Base-by-base conservation (phyloP, 192 early-diverging fungal genomes). In the Dispira simplex region DNA sequence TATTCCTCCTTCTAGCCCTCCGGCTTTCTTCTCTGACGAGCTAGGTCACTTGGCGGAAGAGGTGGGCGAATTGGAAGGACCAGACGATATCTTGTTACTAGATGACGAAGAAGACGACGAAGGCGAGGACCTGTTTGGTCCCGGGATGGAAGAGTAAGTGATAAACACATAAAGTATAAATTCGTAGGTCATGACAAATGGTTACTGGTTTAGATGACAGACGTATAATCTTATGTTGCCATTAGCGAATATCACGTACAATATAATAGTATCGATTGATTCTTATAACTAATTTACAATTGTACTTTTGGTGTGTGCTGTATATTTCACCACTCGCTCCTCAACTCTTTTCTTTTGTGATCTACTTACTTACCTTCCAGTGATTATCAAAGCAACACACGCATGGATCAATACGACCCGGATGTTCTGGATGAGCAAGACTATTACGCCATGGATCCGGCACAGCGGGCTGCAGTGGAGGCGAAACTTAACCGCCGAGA, bases 111-210 rank as follows among this genome's bases (percentile, higher is more conserved):
- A 88, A 28, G 87, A 89, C 16, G 86, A 80, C 27, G 84, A 90
- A 56, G 96, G 93, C 18, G 91, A 93, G 68, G 92, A 98, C 75
- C 76, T 98, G 67, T 93, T 92, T 77, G 90, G 86, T 13, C 83
- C 84, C 21, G 80, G 81, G 53, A 82, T 95, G 78, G 89, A 91
- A 64, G 79, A 77, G 88, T 92, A 79, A 66, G 72, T 57, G 26
- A 44, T 47, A 4, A 39, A n/a, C 57, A 1, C 32, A 39, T 1
- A 6, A 6, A 39, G 6, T 39, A 39, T 39, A 6, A 6, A 39
- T n/a, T 39, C 6, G 32, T 39, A 39, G 32, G 32, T 1, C 32
- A 4, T 39, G 6, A 4, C 32, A 39, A 6, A 4, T 6, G 6
- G 32, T 6, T 39, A 39, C 32, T 4, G 6, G 32, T 39, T 39